Conservation (phyloP, 2,329 filamentous ascomycete species). For the Fusarium sp. region DNA sequence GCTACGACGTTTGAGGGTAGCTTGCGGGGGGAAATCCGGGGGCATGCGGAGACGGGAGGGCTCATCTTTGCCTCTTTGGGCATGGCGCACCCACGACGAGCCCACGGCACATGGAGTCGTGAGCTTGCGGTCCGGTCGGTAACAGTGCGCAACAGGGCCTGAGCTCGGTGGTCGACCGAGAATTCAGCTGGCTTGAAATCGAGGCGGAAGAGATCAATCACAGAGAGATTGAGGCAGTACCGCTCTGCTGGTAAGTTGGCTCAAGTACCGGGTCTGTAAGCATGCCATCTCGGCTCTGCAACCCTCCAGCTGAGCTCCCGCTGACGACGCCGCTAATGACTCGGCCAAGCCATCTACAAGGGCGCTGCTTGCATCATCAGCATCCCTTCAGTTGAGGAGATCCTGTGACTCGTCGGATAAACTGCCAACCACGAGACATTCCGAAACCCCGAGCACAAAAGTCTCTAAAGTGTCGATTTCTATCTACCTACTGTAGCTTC, state of each 20-base stretch:
- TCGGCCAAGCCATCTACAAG: not conserved
- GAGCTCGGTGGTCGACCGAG: conserved; percentile 4
- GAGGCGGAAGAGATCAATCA: not conserved
- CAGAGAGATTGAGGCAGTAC: too few relatives aligned
- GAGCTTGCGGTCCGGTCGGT: not conserved
- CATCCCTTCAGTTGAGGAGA: too few relatives aligned
- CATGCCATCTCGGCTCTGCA: not conserved
- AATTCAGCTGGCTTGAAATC: not conserved
- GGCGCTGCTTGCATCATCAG: not conserved
- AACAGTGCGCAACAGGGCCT: not conserved
- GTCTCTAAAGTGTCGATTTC: too few relatives aligned
- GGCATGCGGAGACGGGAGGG: conserved; percentile 6
- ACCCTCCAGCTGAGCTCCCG: not conserved
- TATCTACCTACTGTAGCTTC: too few relatives aligned
- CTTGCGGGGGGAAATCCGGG: conserved; percentile 14
- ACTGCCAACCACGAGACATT: too few relatives aligned
- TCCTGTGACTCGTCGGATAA: too few relatives aligned
- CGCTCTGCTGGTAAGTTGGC: too few relatives aligned
- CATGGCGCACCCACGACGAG: not conserved
- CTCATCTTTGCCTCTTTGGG: not conserved
- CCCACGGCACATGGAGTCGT: not conserved
- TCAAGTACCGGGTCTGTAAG: not conserved
- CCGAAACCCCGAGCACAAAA: too few relatives aligned
- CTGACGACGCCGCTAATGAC: not conserved
- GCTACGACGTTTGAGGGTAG: conserved; percentile 5